Conservation (phyloP, 371 early-diverging fungal genomes). For the Apophysomyces ossiformis region DNA sequence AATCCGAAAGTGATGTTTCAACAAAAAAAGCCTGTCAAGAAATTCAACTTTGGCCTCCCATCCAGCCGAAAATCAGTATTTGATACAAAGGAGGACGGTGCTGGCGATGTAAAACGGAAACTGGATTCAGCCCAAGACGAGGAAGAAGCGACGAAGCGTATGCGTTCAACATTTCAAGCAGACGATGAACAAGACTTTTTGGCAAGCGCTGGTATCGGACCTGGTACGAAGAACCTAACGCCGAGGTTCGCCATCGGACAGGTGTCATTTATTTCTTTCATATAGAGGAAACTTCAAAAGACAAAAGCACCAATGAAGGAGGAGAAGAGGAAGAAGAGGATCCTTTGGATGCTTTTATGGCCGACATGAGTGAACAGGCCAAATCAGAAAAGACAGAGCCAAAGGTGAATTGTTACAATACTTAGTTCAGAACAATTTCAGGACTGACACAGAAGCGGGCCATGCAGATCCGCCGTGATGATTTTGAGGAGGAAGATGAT, state of each 20-base stretch:
- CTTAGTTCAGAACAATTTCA: neutral
- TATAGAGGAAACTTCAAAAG: slow-evolving; percentile 15
- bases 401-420: slow-evolving; percentile 41
- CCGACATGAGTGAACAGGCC: slow-evolving; percentile 70
- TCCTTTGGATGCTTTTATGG: slow-evolving; percentile 91
- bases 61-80: slow-evolving; percentile 3
- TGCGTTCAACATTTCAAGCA: slow-evolving; percentile 17
- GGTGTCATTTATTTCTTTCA: slow-evolving; percentile 7
- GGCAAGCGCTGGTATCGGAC: slow-evolving; percentile 28
- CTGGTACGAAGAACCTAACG: slow-evolving; percentile 17
- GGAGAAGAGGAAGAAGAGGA: slow-evolving; percentile 71
- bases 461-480: slow-evolving; percentile 55
- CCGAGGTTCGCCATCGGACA: slow-evolving; percentile 8
- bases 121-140: slow-evolving; percentile 11
- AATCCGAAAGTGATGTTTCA: neutral
- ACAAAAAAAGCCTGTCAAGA: slow-evolving; percentile 21
- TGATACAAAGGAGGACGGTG: neutral
- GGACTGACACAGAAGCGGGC: neutral
- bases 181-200: slow-evolving; percentile 31
- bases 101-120: slow-evolving; percentile 11
- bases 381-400: slow-evolving; percentile 52
- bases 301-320: slow-evolving; percentile 5
- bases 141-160: slow-evolving; percentile 17
- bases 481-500: slow-evolving; percentile 82
- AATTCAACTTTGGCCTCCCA: slow-evolving; percentile 28